A percentile compares a stretch with the other conserved stretches of the same genome.
Evolutionary conservation across 1,139 yeast genomes (phyloP).

Genomic region (Blastobotrys serpentis): DNA sequence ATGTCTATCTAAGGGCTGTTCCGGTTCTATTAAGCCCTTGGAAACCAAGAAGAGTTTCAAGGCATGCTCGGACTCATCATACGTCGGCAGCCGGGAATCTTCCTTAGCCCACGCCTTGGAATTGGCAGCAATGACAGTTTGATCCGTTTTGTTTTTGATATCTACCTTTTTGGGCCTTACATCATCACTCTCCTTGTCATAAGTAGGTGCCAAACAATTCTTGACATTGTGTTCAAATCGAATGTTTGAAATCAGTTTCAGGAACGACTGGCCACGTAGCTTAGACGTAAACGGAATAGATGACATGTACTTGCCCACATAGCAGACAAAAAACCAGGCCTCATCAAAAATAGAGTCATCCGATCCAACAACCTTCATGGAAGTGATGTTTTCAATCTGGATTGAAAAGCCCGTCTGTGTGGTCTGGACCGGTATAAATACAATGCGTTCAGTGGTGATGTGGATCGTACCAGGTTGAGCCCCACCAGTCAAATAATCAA

Average conservation of each 20-base stretch:
- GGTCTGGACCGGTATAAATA: conserved; percentile 29
- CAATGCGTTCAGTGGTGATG: conserved; percentile 35
- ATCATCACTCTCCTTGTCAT: conserved; percentile 20
- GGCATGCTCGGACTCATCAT: conserved; percentile 33
- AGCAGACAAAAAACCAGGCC: conserved; percentile 29
- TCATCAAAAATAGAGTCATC: conserved; percentile 20
- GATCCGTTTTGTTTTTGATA: background rate
- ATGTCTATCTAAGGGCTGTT: conserved; percentile 16
- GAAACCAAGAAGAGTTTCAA: conserved; percentile 28
- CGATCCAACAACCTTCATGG: conserved; percentile 33
- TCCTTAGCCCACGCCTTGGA: conserved; percentile 27
- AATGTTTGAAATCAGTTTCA: conserved; percentile 33
- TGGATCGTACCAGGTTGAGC: conserved; percentile 30
- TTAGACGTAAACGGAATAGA: conserved; percentile 34
- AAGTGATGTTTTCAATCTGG: conserved; percentile 29
- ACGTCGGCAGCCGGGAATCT: conserved; percentile 31
- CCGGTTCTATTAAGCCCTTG: conserved; percentile 25
- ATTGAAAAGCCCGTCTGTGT: conserved; percentile 28
- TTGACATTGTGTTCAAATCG: conserved; percentile 37
- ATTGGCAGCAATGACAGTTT: background rate
- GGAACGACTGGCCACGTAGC: conserved; percentile 31
- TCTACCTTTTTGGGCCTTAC: background rate
- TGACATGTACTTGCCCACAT: conserved; percentile 27
- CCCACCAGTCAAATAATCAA: conserved; percentile 28
- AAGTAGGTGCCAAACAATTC: conserved; percentile 33